These are phyloP conservation scores for Boletus rufocinnamomeus DNA, from an alignment of 768 basidiomycete species.

Conservation along the genomic window DNA sequence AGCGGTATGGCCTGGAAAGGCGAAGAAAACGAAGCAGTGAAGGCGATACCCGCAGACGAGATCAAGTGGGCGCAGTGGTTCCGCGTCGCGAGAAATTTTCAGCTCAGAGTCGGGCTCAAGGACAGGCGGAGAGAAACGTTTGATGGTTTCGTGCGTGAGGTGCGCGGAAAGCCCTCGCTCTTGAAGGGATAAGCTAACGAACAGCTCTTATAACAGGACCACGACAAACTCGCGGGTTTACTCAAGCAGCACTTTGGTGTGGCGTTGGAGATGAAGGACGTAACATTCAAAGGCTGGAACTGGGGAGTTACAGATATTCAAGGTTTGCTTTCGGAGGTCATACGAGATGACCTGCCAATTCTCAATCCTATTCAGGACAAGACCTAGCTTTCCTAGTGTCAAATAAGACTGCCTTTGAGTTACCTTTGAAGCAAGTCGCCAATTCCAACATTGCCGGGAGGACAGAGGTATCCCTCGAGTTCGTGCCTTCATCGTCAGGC, in stretches of 20 bases:
- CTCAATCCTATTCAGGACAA: slow-evolving; percentile 54
- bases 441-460: slow-evolving; percentile 98
- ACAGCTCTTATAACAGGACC: slow-evolving; percentile 57
- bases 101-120: slow-evolving; percentile 81
- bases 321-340: slow-evolving; percentile 50
- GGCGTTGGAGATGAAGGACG: slow-evolving; percentile 82
- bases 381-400: slow-evolving; percentile 91
- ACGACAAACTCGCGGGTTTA: slow-evolving; percentile 77
- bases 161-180: slow-evolving; percentile 31
- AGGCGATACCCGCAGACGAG: slow-evolving; percentile 64
- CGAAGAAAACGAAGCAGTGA: slow-evolving; percentile 61
- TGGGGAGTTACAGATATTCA: slow-evolving; percentile 96
- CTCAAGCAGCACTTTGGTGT: slow-evolving; percentile 88
- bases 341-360: background rate
- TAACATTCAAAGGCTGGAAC: slow-evolving; percentile 95
- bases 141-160: slow-evolving; percentile 92
- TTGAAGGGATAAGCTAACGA: background rate
- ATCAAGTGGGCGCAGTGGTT: slow-evolving; percentile 93
- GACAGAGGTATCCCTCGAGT: slow-evolving; percentile 99
- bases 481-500: slow-evolving; percentile 52
- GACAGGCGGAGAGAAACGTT: slow-evolving; percentile 81
- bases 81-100: slow-evolving; percentile 89
- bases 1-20: slow-evolving; percentile 97
- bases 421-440: slow-evolving; percentile 83
- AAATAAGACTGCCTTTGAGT: slow-evolving; percentile 85